These are phyloP conservation scores for Amanita rimosa DNA, from an alignment of 768 basidiomycete species.

Conservation along the genomic window DNA sequence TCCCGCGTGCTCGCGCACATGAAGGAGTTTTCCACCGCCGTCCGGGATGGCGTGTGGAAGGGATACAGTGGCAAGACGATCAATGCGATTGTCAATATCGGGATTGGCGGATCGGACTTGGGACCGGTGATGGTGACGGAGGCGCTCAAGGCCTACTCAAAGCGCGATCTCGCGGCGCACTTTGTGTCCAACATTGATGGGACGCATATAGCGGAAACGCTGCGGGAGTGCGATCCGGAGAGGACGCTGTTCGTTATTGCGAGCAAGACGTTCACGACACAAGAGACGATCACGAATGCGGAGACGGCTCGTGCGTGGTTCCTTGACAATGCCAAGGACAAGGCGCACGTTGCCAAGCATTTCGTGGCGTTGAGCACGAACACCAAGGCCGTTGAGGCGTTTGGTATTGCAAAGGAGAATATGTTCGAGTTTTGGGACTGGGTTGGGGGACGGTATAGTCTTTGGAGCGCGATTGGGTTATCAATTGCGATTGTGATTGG, in stretches of 20 bases:
- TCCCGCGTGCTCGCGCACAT: slow-evolving; percentile 80
- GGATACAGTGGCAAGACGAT: slow-evolving; percentile 97
- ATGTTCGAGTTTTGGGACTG: slow-evolving; percentile 99
- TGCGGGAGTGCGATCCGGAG: slow-evolving; percentile 76
- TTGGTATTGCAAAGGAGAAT: slow-evolving; percentile 84
- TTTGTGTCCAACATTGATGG: slow-evolving; percentile 99
- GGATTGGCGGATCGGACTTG: slow-evolving; percentile 96
- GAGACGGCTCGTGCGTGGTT: slow-evolving; percentile 94
- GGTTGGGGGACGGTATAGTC: slow-evolving; percentile 97
- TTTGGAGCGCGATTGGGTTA: slow-evolving; percentile 97
- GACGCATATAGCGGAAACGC: slow-evolving; percentile 87
- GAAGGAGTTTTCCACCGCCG: slow-evolving; percentile 74
- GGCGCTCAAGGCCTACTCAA: slow-evolving; percentile 83
- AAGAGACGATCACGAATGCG: slow-evolving; percentile 99
- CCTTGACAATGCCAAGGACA: slow-evolving; percentile 71
- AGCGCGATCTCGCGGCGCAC: slow-evolving; percentile 74
- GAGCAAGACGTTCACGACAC: slow-evolving; percentile 98
- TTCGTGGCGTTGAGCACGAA: slow-evolving; percentile 98
- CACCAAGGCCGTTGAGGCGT: slow-evolving; percentile 82
- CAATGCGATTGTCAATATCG: slow-evolving; percentile 94
- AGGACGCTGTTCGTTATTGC: slow-evolving; percentile 96
- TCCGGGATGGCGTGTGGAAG: slow-evolving; percentile 86
- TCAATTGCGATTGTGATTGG: slow-evolving; percentile 91
- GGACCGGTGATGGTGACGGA: slow-evolving; percentile 99
- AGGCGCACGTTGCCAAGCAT: slow-evolving; percentile 93